Conservation (phyloP, 768 basidiomycete genomes). For the Russula emetica region DNA sequence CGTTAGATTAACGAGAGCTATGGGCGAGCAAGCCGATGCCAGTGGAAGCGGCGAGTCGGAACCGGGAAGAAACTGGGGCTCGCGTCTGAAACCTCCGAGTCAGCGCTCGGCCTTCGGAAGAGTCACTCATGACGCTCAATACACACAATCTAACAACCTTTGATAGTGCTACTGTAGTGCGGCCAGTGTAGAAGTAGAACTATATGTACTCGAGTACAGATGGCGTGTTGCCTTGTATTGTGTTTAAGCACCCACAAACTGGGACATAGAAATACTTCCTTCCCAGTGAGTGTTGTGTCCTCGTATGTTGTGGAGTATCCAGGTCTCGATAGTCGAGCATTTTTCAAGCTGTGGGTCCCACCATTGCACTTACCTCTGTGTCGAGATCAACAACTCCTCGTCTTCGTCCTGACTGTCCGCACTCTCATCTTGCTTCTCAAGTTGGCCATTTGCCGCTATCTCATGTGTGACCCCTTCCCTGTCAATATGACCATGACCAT, state of each 20-base stretch:
- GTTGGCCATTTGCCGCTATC: not conserved
- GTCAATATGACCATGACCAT: conserved; percentile 2
- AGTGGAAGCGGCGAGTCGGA: not conserved
- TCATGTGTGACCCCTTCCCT: conserved; percentile 20
- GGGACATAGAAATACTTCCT: not conserved
- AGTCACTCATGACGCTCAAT: too few species aligned
- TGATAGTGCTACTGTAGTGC: too few species aligned
- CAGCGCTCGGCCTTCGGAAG: too few species aligned
- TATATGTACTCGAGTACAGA: not conserved
- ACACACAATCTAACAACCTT: too few species aligned
- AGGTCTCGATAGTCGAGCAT: not conserved
- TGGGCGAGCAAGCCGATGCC: not conserved
- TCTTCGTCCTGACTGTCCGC: conserved; percentile 26
- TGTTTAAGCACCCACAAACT: not conserved
- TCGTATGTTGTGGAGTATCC: not conserved
- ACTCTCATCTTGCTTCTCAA: conserved; percentile 7
- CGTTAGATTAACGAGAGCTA: not conserved
- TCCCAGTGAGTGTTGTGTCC: not conserved
- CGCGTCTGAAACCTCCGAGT: too few species aligned
- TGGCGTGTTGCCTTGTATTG: not conserved
- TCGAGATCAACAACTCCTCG: conserved; percentile 28
- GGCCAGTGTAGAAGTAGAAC: not conserved
- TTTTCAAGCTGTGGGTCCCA: not conserved
- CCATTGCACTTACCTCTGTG: conserved; percentile 28
- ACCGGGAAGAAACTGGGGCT: not conserved